These are phyloP conservation scores for Fusarium algeriense DNA, from an alignment of 2,329 filamentous ascomycete genomes.

Conservation along the genomic window DNA sequence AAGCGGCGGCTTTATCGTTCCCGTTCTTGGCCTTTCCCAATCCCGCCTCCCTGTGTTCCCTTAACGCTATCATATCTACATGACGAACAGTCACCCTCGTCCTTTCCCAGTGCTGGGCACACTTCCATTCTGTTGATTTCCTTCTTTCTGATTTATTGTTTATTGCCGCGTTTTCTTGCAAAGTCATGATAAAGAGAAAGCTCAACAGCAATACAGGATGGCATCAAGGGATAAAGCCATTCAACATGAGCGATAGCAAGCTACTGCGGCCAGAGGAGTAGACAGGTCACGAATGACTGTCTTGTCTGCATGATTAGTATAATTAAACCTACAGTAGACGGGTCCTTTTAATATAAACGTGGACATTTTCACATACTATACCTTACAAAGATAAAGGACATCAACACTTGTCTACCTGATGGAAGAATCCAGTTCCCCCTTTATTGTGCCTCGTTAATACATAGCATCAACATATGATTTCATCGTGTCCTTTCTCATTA, in stretches of 20 bases:
- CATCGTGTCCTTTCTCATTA: conserved; percentile 7
- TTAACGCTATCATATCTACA: not conserved
- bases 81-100: conserved; percentile 1
- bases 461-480: conserved; percentile 4
- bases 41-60: conserved; percentile 4
- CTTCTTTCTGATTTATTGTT: conserved; percentile 3
- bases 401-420: not conserved
- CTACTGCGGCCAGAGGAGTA: conserved; percentile 26
- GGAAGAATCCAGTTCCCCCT: not conserved
- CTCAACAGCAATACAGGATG: conserved; percentile 43
- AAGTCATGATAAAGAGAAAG: conserved; percentile 39
- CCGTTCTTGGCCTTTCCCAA: conserved; percentile 12
- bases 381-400: not conserved
- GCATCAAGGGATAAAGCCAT: conserved; percentile 46
- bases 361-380: conserved; percentile 2
- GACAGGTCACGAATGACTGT: conserved; percentile 19
- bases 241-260: conserved; percentile 53
- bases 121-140: conserved; percentile 1
- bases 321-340: conserved; percentile 22
- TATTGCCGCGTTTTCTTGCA: conserved; percentile 22
- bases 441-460: not conserved
- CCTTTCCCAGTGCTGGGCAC: conserved; percentile 1
- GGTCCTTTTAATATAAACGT: conserved; percentile 18
- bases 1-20: conserved; percentile 21
- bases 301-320: conserved; percentile 22